These are phyloP conservation scores for Saccharomycopsis vini DNA, from an alignment of 805 yeast species.

Conservation along the genomic window DNA sequence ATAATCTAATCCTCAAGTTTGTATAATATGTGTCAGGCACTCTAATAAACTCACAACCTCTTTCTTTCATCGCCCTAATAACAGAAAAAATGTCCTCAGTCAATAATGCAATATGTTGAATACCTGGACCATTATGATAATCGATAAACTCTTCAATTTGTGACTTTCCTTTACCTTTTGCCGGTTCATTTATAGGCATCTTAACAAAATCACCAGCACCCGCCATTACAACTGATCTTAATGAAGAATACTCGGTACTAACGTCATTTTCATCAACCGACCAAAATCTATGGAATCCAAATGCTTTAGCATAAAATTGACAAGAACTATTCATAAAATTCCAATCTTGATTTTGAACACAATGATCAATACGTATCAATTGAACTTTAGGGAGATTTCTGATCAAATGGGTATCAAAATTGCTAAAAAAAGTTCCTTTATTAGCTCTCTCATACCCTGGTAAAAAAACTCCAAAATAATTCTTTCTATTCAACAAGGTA, in stretches of 20 bases:
- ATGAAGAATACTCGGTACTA: slow-evolving; percentile 60
- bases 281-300: slow-evolving; percentile 77
- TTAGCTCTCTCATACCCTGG: slow-evolving; percentile 36
- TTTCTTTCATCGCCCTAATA: slow-evolving; percentile 40
- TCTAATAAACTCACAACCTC: slow-evolving; percentile 64
- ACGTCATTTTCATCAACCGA: slow-evolving; percentile 74
- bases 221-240: slow-evolving; percentile 71
- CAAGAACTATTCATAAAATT: slow-evolving; percentile 52
- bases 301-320: slow-evolving; percentile 46
- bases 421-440: not conserved
- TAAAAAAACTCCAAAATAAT: slow-evolving; percentile 34
- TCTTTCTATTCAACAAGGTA: slow-evolving; percentile 46
- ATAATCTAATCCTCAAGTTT: slow-evolving; percentile 37
- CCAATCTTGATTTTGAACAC: slow-evolving; percentile 76
- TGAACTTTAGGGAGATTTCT: slow-evolving; percentile 29
- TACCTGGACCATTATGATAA: slow-evolving; percentile 71
- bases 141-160: slow-evolving; percentile 79
- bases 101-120: slow-evolving; percentile 71
- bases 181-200: slow-evolving; percentile 85
- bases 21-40: slow-evolving; percentile 53
- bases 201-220: slow-evolving; percentile 48
- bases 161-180: slow-evolving; percentile 51
- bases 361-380: slow-evolving; percentile 54
- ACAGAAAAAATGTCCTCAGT: slow-evolving; percentile 54
- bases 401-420: slow-evolving; percentile 1